phyloP scores from a whole-genome alignment of 2,329 filamentous ascomycete genomes.

The Aspergillus pseudoglaucus region DNA sequence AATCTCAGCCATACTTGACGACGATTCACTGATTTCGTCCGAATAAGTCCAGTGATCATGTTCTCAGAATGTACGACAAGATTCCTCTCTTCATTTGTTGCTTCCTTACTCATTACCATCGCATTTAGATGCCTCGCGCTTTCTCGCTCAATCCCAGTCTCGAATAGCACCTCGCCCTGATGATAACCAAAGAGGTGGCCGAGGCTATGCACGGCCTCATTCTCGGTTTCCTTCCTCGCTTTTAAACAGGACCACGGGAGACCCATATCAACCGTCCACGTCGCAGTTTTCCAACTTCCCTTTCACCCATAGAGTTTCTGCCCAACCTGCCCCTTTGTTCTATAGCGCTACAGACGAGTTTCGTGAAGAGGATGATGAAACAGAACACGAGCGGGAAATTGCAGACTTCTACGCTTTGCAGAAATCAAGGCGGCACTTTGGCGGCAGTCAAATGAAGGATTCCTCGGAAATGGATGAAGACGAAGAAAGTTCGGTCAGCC shows the following conservation, averaged over 20 bases:
- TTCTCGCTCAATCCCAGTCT: conserved; percentile 93
- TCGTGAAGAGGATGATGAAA: conserved; percentile 86
- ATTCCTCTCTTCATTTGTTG: neutral
- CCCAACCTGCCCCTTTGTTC: conserved; percentile 85
- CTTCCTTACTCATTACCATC: conserved; percentile 3
- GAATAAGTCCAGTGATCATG: conserved; percentile 42
- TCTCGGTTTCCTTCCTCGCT: conserved; percentile 46
- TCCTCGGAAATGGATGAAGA: conserved; percentile 77
- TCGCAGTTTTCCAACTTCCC: conserved; percentile 70
- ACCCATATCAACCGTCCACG: conserved; percentile 69
- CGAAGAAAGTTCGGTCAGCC: conserved; percentile 52
- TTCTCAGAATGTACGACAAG: conserved; percentile 76
- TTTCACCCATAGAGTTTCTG: conserved; percentile 69
- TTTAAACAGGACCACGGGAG: conserved; percentile 52
- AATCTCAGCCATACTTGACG: too few species aligned
- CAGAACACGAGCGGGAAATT: conserved; percentile 81
- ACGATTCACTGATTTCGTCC: neutral
- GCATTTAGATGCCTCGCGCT: conserved; percentile 81
- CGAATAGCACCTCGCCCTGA: conserved; percentile 69
- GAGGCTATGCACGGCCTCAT: conserved; percentile 41
- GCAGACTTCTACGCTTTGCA: conserved; percentile 93
- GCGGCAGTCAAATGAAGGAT: conserved; percentile 73
- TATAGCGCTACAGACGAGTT: conserved; percentile 87
- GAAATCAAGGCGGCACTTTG: conserved; percentile 80
- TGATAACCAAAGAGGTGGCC: conserved; percentile 40